Base-by-base conservation (phyloP, 306 rosid genomes). In the Casuarina cunninghamiana region DNA sequence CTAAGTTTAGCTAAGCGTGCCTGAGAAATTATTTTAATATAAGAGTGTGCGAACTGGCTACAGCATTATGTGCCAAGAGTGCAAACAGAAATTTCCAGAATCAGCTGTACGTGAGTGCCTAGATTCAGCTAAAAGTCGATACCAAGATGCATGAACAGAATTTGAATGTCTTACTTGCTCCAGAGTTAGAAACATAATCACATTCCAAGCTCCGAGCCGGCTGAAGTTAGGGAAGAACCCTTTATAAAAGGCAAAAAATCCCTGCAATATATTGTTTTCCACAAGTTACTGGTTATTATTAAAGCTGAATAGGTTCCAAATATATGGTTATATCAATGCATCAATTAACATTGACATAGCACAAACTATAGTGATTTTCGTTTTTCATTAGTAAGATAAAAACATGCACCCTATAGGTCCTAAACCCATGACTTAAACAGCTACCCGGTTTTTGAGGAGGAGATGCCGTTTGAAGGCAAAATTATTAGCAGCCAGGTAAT, bases 171-270 rank as follows among this genome's bases (percentile, higher is more conserved):
- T 87, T 89, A 96, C 99, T 85, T 90, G 97, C 87, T 96, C 99
- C 71, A 93, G 79, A 60, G 88, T 82, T 77, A 96, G 90, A 87
- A 96, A 96, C 99, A 96, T 93, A 58, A 93, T 43, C 70, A 77
- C 93, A 60, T 92, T 96, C 99, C 98, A 93, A 53, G 87, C 82
- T 82, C 99, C 99, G 51, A 92, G 83, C 83, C 99, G 94, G 60
- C 81, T 83, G 74, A 96, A 91, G 83, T 93, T 96, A 53, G 97
- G 96, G 79, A 90, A 82, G 82, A 96, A 96, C 76, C 99, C 99
- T 85, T 96, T 96, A 72, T 96, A 96, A 74, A 96, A 96, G 88
- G 99, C 99, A 42, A 83, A 75, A 81, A 91, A 74, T 73, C 99
- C 99, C 99, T 96, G 98, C 87, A 82, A 68, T 65, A 86, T 61